phyloP scores from a whole-genome alignment of 2,329 filamentous ascomycete species.

The Colletotrichum magnum region DNA sequence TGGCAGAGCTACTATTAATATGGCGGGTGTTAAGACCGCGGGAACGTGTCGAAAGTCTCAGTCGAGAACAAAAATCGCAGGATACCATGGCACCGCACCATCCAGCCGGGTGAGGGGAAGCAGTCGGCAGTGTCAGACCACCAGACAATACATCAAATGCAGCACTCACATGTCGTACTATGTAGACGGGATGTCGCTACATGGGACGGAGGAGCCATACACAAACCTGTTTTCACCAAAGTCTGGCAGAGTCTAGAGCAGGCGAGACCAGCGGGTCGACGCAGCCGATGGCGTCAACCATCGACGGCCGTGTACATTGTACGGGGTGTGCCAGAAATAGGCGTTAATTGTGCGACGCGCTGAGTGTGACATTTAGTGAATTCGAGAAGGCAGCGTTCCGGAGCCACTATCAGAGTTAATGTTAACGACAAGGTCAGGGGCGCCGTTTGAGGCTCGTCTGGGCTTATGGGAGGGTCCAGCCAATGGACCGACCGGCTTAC shows the following conservation, averaged over 20 bases:
- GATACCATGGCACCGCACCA: too few relatives aligned
- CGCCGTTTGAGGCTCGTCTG: slow-evolving; percentile 24
- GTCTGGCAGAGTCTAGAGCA: slow-evolving; percentile 29
- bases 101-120: slow-evolving; percentile 1
- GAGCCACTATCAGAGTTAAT: background rate
- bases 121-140: slow-evolving; percentile 1
- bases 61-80: background rate
- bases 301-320: slow-evolving; percentile 7
- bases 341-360: slow-evolving; percentile 21
- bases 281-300: slow-evolving; percentile 23
- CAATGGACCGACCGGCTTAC: slow-evolving; percentile 27
- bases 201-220: slow-evolving; percentile 36
- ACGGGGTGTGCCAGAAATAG: slow-evolving; percentile 13
- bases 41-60: slow-evolving; percentile 21
- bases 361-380: slow-evolving; percentile 25
- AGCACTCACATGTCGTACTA: background rate
- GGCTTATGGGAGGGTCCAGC: background rate
- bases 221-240: slow-evolving; percentile 5
- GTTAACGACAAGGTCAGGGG: slow-evolving; percentile 32
- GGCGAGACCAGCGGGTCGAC: slow-evolving; percentile 26
- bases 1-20: slow-evolving; percentile 16
- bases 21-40: slow-evolving; percentile 6
- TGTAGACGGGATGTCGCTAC: background rate
- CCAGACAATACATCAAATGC: too few relatives aligned
- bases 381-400: background rate